Base-by-base conservation (phyloP, 2,329 filamentous ascomycete genomes). In the Colletotrichum higginsianum region DNA sequence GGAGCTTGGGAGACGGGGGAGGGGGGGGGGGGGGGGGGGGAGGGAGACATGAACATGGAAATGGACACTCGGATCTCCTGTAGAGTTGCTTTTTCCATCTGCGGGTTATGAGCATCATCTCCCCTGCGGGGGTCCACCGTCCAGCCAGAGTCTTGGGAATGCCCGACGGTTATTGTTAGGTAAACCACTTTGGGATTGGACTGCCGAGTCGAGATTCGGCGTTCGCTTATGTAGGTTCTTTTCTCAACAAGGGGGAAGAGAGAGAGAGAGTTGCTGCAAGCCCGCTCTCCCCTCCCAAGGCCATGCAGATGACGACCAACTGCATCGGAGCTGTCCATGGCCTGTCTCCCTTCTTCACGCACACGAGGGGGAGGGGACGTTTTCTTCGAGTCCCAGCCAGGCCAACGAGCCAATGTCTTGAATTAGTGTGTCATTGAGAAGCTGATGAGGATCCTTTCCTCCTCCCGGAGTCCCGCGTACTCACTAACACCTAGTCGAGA, bases 301-400 rank as follows among this genome's bases (percentile, higher is more conserved):
- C 40, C 44, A 52, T 16, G 30, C 30, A 52, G 42, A 71, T 60
- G 68, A 68, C 65, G 65, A 42, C 52, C 35, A 47, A 23, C 26
- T 57, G 67, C 56, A 61, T 61, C 35, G 61, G 67, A 2, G 30
- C 30, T 30, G 40, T 38, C 11, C 12, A 26, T 58, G 60, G 64
- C 57, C 68, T 71, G 64, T 64, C 68, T 71, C 68, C 38, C 65
- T 71, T 71, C 68, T 71, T 68, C 68, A 71, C 30, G 52, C 57
- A 68, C 68, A 71, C 68, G 68, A 71, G 68, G 66, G 40, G n/a
- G 35, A 18, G 35, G 11, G 26, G 23, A 47, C 49, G 21, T 40
- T 35, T 67, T 58, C 53, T 58, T 58, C 52, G 58, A 44, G 44
- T 44, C 53, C 58, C 52, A 42, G 16, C 53, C 18, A 21, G 64